A percentile compares a stretch with the other conserved stretches of the same genome.
Conservation (phyloP, 148 eudicot species). For the Rhododendron kiyosumense region DNA sequence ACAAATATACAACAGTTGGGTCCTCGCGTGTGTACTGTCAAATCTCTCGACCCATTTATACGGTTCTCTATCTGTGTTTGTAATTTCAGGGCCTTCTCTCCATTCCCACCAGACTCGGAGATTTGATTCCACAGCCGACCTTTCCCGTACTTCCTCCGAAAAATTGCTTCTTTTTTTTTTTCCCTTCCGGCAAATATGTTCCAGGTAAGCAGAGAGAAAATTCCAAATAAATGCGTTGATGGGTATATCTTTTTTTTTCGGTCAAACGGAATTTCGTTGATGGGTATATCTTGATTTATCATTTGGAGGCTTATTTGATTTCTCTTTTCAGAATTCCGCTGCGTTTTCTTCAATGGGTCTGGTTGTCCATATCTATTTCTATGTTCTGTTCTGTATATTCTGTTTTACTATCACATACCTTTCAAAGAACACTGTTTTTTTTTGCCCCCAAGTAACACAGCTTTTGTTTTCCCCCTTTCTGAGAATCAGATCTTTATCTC, state of each 20-base stretch:
- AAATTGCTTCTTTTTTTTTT: neutral
- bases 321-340: neutral
- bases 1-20: neutral
- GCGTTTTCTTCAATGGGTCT: neutral
- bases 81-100: constrained; percentile 17
- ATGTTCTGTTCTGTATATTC: constrained; percentile 13
- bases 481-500: constrained; percentile 16
- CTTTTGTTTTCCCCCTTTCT: neutral
- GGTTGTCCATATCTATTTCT: neutral
- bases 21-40: constrained; percentile 13
- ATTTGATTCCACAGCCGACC: constrained; percentile 12
- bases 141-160: constrained; percentile 2
- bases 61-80: neutral
- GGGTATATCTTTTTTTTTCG: constrained; percentile 8
- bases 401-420: neutral
- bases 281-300: constrained; percentile 1
- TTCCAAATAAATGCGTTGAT: neutral
- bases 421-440: neutral
- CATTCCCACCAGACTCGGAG: neutral
- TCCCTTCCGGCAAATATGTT: neutral
- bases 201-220: constrained; percentile 11
- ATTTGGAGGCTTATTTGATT: neutral
- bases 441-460: too few species aligned
- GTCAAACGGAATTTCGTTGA: too few species aligned
- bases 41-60: constrained; percentile 1